phyloP scores from a whole-genome alignment of 1,284 basidiomycete genomes.

The Ustilago shanxiensis region DNA sequence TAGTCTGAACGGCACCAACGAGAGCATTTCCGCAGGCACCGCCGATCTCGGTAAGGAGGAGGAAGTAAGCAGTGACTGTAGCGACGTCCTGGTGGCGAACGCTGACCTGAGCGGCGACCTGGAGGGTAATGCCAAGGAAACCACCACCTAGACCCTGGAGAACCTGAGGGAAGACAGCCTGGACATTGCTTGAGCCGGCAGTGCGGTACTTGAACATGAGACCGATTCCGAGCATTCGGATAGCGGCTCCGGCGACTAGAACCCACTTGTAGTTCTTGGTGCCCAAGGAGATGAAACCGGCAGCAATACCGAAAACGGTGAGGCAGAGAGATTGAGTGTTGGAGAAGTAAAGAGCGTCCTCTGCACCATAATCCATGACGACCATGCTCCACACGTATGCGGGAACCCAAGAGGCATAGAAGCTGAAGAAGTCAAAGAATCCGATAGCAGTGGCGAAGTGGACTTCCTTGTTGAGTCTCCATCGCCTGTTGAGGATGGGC shows the following conservation, averaged over 20 bases:
- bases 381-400: constrained; percentile 56
- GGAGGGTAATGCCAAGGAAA: constrained; percentile 63
- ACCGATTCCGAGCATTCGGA: constrained; percentile 66
- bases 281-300: constrained; percentile 59
- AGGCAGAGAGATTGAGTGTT: constrained; percentile 62
- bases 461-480: constrained; percentile 66
- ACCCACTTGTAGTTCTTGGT: constrained; percentile 67
- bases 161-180: constrained; percentile 66
- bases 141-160: constrained; percentile 68
- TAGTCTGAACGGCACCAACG: constrained; percentile 60
- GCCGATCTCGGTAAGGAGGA: constrained; percentile 65
- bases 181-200: constrained; percentile 53
- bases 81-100: constrained; percentile 69
- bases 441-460: constrained; percentile 62
- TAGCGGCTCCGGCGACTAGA: constrained; percentile 53
- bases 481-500: constrained; percentile 62
- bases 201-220: constrained; percentile 67
- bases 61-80: constrained; percentile 68
- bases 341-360: constrained; percentile 61
- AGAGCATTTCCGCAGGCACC: constrained; percentile 64
- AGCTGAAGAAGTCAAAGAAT: constrained; percentile 68
- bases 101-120: constrained; percentile 66
- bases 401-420: constrained; percentile 61
- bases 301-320: constrained; percentile 66
- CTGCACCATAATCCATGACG: constrained; percentile 41